Percentiles rank a stretch among this genome's conserved stretches.
These are phyloP conservation scores for Globisporangium radiosum DNA, from an alignment of 352 stramenopile species.

Conservation along the genomic window DNA sequence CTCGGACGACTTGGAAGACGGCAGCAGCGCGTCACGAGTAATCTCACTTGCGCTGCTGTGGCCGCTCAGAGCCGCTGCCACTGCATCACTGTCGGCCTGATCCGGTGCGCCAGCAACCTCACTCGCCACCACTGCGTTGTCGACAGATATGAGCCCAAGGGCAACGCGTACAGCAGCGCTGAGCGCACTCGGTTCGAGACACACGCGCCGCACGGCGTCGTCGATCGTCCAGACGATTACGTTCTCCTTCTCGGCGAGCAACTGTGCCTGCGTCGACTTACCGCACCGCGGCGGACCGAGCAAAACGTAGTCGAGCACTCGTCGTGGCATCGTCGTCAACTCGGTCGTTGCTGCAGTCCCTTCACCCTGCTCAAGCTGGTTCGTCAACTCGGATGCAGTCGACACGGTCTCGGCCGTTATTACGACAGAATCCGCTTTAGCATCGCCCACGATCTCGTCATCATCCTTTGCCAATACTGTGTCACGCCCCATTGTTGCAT, in stretches of 20 bases:
- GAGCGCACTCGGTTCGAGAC: slow-evolving; percentile 26
- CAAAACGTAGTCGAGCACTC: slow-evolving; percentile 74
- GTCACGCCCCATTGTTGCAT: not conserved
- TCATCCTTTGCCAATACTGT: too few relatives aligned
- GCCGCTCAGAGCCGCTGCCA: not conserved
- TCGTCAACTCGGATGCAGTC: not conserved
- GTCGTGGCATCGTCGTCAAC: slow-evolving; percentile 13
- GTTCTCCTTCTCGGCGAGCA: slow-evolving; percentile 72
- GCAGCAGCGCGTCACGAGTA: too few relatives aligned
- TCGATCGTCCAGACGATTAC: slow-evolving; percentile 70
- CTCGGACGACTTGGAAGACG: slow-evolving; percentile 12
- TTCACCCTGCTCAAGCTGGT: not conserved
- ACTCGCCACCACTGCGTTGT: too few relatives aligned
- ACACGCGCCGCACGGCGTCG: slow-evolving; percentile 45
- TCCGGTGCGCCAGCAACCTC: too few relatives aligned
- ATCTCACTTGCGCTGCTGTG: not conserved
- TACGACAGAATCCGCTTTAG: too few relatives aligned
- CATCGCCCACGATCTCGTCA: too few relatives aligned
- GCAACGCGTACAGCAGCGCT: slow-evolving; percentile 27
- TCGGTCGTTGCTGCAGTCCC: not conserved
- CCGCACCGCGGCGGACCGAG: slow-evolving; percentile 70
- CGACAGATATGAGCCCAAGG: slow-evolving; percentile 20
- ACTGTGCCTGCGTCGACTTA: slow-evolving; percentile 69
- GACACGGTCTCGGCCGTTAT: not conserved
- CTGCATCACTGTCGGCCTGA: not conserved